Base-by-base conservation (phyloP, 495 filamentous ascomycete species). In the Hypoxylon fragiforme region DNA sequence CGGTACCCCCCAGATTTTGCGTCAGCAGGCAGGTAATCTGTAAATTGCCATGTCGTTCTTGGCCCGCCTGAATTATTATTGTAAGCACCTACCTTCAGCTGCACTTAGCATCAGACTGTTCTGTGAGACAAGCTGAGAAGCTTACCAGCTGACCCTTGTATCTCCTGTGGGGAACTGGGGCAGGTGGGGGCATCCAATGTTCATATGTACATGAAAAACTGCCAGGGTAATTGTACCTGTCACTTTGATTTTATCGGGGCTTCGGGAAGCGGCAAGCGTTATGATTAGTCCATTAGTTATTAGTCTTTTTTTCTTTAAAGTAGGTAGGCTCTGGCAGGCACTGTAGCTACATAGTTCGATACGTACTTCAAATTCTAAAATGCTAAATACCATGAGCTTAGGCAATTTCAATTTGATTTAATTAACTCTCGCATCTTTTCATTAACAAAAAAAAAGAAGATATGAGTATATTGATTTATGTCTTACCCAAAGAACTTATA, bases 251-350 rank as follows among this genome's bases (percentile, higher is more conserved):
- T 37, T 42, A 48, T 34, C 46, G 52, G 43, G 37, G 48, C 45
- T 50, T 62, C 58, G 58, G 58, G 47, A 62, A 53, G 47, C 58
- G 58, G 58, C 52, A 62, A 62, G 47, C 38, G 13, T n/a, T 31
- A 37, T 53, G 58, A 47, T 62, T 62, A 51, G 58, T 13, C 32
- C 21, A 13, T 47, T 60, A n/a, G 9, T 6, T 42, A 36, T 42
- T 38, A 13, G 5, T 35, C 31, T 3, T 35, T 35, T 35, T 13
- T 12, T 13, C 7, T 35, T 3, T 12, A 12, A 6, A 12, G 31
- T 35, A 13, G 44, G 24, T 36, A 9, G 24, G 24, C 24, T 28
- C 9, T 4, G 24, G 24, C 9, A 9, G 24, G 24, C 24, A 4
- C 9, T 4, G 24, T 4, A 4, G 24, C 24, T 9, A 9, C 9